Conservation (phyloP, 2,329 filamentous ascomycete species). For the Botrytis galanthina region DNA sequence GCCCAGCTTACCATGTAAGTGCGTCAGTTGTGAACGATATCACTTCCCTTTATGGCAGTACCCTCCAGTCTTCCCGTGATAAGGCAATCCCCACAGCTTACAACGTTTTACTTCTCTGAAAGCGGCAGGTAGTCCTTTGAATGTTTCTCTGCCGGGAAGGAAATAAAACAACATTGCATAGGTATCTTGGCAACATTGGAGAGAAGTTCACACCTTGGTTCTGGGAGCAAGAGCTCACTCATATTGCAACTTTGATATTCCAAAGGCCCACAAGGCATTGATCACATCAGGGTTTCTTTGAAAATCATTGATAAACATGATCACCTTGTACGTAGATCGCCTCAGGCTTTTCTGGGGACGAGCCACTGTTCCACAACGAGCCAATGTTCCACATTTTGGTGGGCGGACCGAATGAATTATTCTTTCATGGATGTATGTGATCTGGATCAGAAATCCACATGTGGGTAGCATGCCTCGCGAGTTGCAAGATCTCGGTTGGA, state of each 20-base stretch:
- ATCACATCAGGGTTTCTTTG: background rate
- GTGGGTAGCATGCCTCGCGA: background rate
- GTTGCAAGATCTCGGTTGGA: conserved; percentile 5
- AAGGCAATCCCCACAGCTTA: background rate
- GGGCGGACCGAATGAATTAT: conserved; percentile 2
- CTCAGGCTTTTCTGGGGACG: background rate
- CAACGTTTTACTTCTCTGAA: conserved; percentile 13
- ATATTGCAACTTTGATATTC: background rate
- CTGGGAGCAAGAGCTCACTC: background rate
- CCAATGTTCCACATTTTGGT: conserved; percentile 2
- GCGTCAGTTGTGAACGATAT: background rate
- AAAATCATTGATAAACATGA: background rate
- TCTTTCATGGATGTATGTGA: background rate
- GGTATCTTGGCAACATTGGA: background rate
- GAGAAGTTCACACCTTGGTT: background rate
- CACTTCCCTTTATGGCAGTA: background rate
- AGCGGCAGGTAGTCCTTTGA: background rate
- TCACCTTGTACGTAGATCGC: conserved; percentile 11
- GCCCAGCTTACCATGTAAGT: background rate
- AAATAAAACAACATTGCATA: conserved; percentile 1
- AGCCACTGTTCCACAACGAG: conserved; percentile 6
- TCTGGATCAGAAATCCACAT: conserved; percentile 10
- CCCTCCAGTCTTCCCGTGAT: background rate
- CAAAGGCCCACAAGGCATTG: background rate
- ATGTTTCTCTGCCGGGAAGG: background rate